Percentiles rank a stretch among this genome's conserved stretches.
Evolutionary conservation across 257 asterid genomes (phyloP).

Genomic region (Gentiana straminea): DNA sequence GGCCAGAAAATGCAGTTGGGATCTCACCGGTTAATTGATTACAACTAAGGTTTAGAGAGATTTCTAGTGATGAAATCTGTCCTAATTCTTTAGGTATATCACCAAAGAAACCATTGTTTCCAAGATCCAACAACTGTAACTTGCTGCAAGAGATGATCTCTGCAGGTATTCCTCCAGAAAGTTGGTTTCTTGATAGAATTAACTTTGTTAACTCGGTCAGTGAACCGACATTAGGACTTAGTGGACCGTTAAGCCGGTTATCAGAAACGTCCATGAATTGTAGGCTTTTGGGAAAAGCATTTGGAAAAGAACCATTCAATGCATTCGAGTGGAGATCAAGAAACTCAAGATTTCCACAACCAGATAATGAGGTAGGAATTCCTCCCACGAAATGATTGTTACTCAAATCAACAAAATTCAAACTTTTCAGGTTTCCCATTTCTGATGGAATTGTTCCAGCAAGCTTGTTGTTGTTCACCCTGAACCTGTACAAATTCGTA

Average conservation of each 20-base stretch:
- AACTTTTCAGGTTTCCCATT: constrained; percentile 51
- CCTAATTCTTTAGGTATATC: constrained; percentile 64
- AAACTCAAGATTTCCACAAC: constrained; percentile 64
- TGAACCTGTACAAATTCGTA: constrained; percentile 68
- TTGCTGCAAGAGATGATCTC: constrained; percentile 59
- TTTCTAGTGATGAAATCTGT: constrained; percentile 70
- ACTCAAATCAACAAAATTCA: constrained; percentile 75
- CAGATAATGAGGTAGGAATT: constrained; percentile 57
- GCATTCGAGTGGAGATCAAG: constrained; percentile 85
- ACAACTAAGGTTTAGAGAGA: constrained; percentile 79
- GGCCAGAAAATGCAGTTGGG: constrained; percentile 64
- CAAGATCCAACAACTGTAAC: constrained; percentile 77
- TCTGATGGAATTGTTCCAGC: constrained; percentile 86
- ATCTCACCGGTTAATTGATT: constrained; percentile 67
- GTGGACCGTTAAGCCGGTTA: constrained; percentile 50
- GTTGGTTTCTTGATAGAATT: constrained; percentile 56
- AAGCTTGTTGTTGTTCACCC: constrained; percentile 54
- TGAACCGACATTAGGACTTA: constrained; percentile 44
- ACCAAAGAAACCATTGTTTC: constrained; percentile 64
- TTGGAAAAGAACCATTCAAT: constrained; percentile 58
- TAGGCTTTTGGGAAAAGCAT: constrained; percentile 50
- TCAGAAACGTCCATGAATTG: constrained; percentile 79
- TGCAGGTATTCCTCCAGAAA: constrained; percentile 63
- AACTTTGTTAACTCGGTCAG: constrained; percentile 64
- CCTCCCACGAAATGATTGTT: constrained; percentile 56